phyloP scores from a whole-genome alignment of 768 basidiomycete species.

The Phallus indusiatus region DNA sequence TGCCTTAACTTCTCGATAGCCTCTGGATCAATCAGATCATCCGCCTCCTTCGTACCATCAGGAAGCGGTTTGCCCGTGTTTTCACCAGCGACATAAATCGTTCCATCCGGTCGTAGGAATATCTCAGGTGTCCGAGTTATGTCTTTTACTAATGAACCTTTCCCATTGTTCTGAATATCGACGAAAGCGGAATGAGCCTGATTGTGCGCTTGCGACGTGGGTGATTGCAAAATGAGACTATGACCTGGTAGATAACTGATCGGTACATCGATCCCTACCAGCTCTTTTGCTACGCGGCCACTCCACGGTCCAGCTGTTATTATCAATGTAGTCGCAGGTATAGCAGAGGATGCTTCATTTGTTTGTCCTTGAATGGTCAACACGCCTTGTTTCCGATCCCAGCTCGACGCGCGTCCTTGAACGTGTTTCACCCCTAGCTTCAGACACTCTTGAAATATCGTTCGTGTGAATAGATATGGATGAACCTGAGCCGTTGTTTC shows the following conservation, averaged over 20 bases:
- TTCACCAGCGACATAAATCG: constrained; percentile 71
- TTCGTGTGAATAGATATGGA: constrained; percentile 22
- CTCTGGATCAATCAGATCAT: constrained; percentile 31
- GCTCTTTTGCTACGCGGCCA: constrained; percentile 15
- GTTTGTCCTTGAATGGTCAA: constrained; percentile 1
- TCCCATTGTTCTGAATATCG: not conserved
- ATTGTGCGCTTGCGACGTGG: not conserved
- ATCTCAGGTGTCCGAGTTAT: constrained; percentile 49
- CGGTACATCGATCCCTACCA: not conserved
- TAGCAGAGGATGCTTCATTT: constrained; percentile 5
- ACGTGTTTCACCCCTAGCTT: constrained; percentile 22
- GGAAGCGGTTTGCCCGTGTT: constrained; percentile 68
- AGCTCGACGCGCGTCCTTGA: constrained; percentile 20
- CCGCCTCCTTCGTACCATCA: constrained; percentile 62
- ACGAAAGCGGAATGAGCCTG: constrained; percentile 3
- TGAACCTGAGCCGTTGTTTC: constrained; percentile 7
- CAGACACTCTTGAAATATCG: constrained; percentile 21
- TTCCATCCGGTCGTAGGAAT: constrained; percentile 59
- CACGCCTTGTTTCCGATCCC: constrained; percentile 7
- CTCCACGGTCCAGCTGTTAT: constrained; percentile 31
- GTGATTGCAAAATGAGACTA: constrained; percentile 2
- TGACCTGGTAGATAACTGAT: constrained; percentile 4
- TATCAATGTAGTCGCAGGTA: constrained; percentile 24
- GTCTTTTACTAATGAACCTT: not conserved
- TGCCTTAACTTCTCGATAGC: constrained; percentile 52